Percentiles rank a stretch among this genome's conserved stretches.
phyloP scores from a whole-genome alignment of 2,329 filamentous ascomycete species.

The Malbranchea cinnamomea region DNA sequence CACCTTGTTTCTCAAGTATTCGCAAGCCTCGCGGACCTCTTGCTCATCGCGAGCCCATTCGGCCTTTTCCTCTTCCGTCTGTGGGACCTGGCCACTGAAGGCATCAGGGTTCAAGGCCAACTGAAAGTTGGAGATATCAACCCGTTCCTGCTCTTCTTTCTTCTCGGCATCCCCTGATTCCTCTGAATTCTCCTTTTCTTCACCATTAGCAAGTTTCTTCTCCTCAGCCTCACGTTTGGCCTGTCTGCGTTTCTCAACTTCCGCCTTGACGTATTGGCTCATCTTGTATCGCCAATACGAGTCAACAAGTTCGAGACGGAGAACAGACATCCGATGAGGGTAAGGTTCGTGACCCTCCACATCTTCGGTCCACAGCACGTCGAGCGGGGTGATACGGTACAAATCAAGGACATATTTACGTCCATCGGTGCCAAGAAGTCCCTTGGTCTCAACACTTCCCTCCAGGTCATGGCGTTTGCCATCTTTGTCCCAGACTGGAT shows the following conservation, averaged over 20 bases:
- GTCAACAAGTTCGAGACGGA: slow-evolving; percentile 81
- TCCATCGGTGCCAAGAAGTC: slow-evolving; percentile 88
- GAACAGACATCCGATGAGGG: slow-evolving; percentile 89
- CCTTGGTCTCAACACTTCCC: slow-evolving; percentile 94
- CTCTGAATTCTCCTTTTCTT: slow-evolving; percentile 16
- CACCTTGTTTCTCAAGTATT: slow-evolving; percentile 58
- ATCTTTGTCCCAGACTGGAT: slow-evolving; percentile 96
- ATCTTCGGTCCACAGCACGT: slow-evolving; percentile 82
- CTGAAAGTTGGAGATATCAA: slow-evolving; percentile 75
- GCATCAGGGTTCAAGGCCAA: slow-evolving; percentile 89
- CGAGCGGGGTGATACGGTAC: slow-evolving; percentile 84
- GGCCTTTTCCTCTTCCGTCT: slow-evolving; percentile 78
- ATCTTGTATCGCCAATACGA: slow-evolving; percentile 72
- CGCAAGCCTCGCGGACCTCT: slow-evolving; percentile 71
- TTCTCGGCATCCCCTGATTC: slow-evolving; percentile 30
- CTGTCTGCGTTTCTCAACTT: slow-evolving; percentile 50
- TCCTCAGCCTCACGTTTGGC: slow-evolving; percentile 24
- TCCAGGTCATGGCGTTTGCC: slow-evolving; percentile 79
- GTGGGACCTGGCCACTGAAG: slow-evolving; percentile 81
- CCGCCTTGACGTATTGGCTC: slow-evolving; percentile 70
- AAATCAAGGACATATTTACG: slow-evolving; percentile 95
- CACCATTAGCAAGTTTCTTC: slow-evolving; percentile 17
- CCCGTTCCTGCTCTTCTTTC: slow-evolving; percentile 45
- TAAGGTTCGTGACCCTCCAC: slow-evolving; percentile 49
- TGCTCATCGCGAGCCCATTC: slow-evolving; percentile 72